Evolutionary conservation across 78 protist genomes (phyloP).

Genomic region (Protostelium mycophagum): DNA sequence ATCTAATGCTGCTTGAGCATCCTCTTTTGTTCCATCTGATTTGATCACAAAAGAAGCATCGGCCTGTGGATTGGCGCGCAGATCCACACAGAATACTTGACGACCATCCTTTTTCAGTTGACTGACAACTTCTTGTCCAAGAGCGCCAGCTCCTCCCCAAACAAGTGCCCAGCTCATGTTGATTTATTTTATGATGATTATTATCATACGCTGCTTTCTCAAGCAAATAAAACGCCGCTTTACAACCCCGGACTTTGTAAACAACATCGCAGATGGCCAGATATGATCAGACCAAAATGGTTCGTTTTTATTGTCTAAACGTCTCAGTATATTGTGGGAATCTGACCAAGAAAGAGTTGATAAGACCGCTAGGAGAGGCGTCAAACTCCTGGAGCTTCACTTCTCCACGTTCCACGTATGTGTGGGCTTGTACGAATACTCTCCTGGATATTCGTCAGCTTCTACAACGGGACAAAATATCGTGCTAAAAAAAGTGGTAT

Average conservation of each 20-base stretch:
- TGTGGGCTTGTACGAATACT: conserved; percentile 44
- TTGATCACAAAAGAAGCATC: background rate
- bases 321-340: background rate
- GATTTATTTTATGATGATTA: too few species aligned
- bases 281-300: too few species aligned
- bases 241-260: too few species aligned
- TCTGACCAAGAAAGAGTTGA: background rate
- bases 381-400: conserved; percentile 23
- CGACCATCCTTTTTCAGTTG: background rate
- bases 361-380: background rate
- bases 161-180: too few species aligned
- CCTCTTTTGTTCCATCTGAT: background rate
- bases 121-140: background rate
- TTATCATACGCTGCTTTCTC: too few species aligned
- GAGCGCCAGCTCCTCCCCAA: background rate
- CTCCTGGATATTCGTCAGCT: too few species aligned
- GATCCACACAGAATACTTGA: background rate
- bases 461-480: too few species aligned
- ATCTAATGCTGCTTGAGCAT: background rate
- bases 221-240: too few species aligned
- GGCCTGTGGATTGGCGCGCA: background rate
- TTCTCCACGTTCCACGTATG: conserved; percentile 7
- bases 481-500: too few species aligned
- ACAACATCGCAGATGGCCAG: too few species aligned
- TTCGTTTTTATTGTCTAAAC: background rate